phyloP scores from a whole-genome alignment of 768 basidiomycete species.

The Boletus pseudo-olivaceus region DNA sequence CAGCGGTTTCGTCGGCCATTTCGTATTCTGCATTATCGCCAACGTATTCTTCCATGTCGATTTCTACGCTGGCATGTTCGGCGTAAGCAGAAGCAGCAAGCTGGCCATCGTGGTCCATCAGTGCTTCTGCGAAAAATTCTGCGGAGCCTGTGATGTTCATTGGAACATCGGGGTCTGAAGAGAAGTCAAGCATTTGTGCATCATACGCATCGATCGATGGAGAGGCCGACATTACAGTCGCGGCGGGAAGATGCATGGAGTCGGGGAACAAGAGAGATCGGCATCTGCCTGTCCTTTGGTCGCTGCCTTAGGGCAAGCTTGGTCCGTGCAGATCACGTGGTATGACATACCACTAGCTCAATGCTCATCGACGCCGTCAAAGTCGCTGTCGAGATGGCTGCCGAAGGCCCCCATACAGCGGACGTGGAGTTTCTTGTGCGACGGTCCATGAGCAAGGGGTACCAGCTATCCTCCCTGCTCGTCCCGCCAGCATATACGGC shows the following conservation, averaged over 20 bases:
- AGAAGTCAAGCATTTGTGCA: conserved; percentile 62
- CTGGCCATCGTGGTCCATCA: conserved; percentile 58
- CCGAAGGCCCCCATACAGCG: conserved; percentile 35
- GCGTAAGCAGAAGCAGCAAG: conserved; percentile 23
- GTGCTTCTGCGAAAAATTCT: conserved; percentile 49
- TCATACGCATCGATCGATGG: conserved; percentile 50
- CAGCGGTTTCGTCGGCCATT: conserved; percentile 34
- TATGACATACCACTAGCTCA: neutral
- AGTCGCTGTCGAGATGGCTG: conserved; percentile 14
- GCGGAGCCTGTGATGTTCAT: conserved; percentile 47
- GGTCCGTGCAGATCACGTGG: conserved; percentile 33
- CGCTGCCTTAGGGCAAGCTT: conserved; percentile 26
- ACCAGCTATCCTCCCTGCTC: conserved; percentile 61
- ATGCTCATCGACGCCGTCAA: conserved; percentile 8
- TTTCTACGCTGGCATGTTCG: conserved; percentile 48
- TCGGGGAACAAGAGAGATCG: conserved; percentile 13
- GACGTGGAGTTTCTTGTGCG: conserved; percentile 68
- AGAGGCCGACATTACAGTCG: conserved; percentile 25
- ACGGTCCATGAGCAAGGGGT: conserved; percentile 62
- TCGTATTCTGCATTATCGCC: conserved; percentile 49
- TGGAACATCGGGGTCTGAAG: conserved; percentile 52
- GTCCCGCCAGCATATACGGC: conserved; percentile 59
- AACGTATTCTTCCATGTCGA: conserved; percentile 62
- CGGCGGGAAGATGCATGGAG: conserved; percentile 14
- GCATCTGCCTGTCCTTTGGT: conserved; percentile 10